Conservation (phyloP, 768 basidiomycete species). For the Hypholoma sublateritium region DNA sequence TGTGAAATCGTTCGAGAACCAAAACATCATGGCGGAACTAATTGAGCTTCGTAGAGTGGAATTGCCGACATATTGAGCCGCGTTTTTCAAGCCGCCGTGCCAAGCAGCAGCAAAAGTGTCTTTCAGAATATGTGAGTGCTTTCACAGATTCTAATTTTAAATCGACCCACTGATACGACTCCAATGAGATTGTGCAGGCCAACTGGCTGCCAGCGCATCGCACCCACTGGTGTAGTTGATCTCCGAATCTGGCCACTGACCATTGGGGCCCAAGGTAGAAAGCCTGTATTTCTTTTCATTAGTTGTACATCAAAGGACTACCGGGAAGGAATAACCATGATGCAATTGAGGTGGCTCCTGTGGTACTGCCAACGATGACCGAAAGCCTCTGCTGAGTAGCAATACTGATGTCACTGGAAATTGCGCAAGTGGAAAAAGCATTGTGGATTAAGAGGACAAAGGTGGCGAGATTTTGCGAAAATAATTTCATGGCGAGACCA, state of each 20-base stretch:
- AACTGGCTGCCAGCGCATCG: constrained; percentile 57
- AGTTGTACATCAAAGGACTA: not conserved
- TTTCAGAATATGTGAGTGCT: constrained; percentile 15
- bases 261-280: constrained; percentile 41
- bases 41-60: constrained; percentile 36
- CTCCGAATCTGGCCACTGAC: constrained; percentile 51
- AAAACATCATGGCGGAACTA: constrained; percentile 51
- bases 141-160: not conserved
- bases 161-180: constrained; percentile 42
- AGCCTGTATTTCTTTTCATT: constrained; percentile 32
- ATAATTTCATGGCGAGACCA: not conserved
- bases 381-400: constrained; percentile 37
- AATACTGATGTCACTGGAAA: constrained; percentile 29
- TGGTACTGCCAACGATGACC: constrained; percentile 38
- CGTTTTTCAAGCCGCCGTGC: constrained; percentile 45
- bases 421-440: not conserved
- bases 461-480: not conserved
- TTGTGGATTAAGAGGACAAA: not conserved
- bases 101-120: constrained; percentile 50
- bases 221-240: constrained; percentile 65
- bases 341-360: constrained; percentile 36
- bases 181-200: constrained; percentile 66
- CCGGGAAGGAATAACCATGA: constrained; percentile 25
- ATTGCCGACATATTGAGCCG: constrained; percentile 35
- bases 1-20: constrained; percentile 61